A percentile compares a stretch with the other conserved stretches of the same genome.
Evolutionary conservation across 352 stramenopile genomes (phyloP).

Genomic region (Pythium vanterpoolii): DNA sequence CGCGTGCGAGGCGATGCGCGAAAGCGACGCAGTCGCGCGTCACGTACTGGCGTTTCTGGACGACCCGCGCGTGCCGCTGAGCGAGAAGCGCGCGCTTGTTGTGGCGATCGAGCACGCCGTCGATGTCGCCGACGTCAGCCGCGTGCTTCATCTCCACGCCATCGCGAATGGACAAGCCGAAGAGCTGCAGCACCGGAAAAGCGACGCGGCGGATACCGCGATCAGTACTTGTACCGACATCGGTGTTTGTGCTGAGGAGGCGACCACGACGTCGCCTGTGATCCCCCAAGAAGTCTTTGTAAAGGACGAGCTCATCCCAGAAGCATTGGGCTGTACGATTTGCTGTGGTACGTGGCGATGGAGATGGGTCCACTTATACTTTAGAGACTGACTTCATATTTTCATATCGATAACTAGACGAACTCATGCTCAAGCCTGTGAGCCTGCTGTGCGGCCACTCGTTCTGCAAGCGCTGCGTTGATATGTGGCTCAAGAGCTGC

Average conservation of each 20-base stretch:
- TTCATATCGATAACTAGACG: conserved; percentile 21
- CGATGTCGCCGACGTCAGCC: conserved; percentile 6
- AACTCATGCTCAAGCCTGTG: conserved; percentile 46
- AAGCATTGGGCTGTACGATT: conserved; percentile 34
- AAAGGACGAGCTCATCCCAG: conserved; percentile 21
- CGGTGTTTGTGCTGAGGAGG: not conserved
- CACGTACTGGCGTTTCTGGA: conserved; percentile 8
- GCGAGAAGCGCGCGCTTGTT: conserved; percentile 16
- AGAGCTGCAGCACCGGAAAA: not conserved
- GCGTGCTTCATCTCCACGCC: conserved; percentile 10
- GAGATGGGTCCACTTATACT: not conserved
- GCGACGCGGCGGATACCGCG: too few species aligned
- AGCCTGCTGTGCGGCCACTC: conserved; percentile 41
- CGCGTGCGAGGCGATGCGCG: not conserved
- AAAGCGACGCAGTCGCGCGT: conserved; percentile 5
- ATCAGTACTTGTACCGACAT: too few species aligned
- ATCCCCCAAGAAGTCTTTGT: not conserved
- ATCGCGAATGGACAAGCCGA: not conserved
- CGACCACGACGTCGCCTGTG: not conserved
- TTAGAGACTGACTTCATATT: not conserved
- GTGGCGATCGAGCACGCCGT: conserved; percentile 14
- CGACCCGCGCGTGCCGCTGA: not conserved
- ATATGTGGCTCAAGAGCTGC: conserved; percentile 40
- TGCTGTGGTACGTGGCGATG: conserved; percentile 33
- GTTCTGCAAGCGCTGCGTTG: conserved; percentile 43